Evolutionary conservation across 805 yeast genomes (phyloP), one percentile per base, ranked within the genome.

Genomic region (Yarrowia deformans): DNA sequence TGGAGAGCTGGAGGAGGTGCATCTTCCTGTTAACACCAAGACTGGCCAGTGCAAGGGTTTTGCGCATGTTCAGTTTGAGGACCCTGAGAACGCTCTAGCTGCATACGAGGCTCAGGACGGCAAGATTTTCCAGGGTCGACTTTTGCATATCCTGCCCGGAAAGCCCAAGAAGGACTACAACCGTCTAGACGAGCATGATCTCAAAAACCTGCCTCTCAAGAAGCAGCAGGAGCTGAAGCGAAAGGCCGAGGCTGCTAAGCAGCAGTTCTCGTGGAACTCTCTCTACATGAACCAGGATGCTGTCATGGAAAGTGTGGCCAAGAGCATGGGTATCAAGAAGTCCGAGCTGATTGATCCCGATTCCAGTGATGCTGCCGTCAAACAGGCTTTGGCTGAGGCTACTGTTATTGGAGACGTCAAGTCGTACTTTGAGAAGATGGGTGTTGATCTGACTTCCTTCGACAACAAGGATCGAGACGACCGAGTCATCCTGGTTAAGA

Each of bases 301-400:
- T 0, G 97, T 95, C 13, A 82, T 95, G 78, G 94, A 92, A 61
- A 89, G 95, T 68, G 95, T 93, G 52, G 97, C 98, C 1, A 77
- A 85, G 8, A 89, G 90, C 74, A 79, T 95, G 79, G 98, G 98
- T 8, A 82, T 95, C 63, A 77, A 87, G 35, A 95, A 94, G 78
- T 83, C 95, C 8, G 91, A 92, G 69, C 83, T 95, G 75, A 85
- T 95, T 71, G 96, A 95, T 77, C 94, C 97, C 0, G 90, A 91
- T 73, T 91, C 88, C 72, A 84, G 97, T 8, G 88, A 84, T 70
- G 90, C 97, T 67, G 98, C 97, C 0, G 98, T 95, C 14, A 91
- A 93, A 77, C 98, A 93, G 79, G 98, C 99, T 0, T 84, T 95
- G 72, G 98, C 99, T 0, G 99, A 95, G 80, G 96, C 98, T 1